phyloP scores from a whole-genome alignment of 805 yeast genomes.

The Nadsonia fulvescens region DNA sequence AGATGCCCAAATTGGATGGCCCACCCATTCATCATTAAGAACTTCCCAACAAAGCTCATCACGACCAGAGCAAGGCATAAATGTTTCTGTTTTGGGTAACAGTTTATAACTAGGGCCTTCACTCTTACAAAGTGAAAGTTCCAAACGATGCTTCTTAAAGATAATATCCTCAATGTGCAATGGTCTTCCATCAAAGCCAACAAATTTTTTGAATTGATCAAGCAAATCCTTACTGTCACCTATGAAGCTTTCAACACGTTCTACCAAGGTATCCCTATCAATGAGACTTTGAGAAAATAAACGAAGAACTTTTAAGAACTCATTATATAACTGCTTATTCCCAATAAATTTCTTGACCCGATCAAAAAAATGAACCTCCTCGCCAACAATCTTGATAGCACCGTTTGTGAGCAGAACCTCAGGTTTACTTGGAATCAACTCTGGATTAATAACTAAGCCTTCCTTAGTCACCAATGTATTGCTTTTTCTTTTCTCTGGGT shows the following conservation, averaged over 20 bases:
- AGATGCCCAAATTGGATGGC: constrained; percentile 99
- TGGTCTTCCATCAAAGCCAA: constrained; percentile 75
- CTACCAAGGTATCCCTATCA: constrained; percentile 67
- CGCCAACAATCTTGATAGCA: constrained; percentile 42
- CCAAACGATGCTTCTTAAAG: constrained; percentile 80
- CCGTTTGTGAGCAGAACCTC: constrained; percentile 52
- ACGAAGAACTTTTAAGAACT: constrained; percentile 74
- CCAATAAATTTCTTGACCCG: constrained; percentile 76
- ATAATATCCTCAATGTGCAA: constrained; percentile 69
- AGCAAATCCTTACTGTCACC: constrained; percentile 65
- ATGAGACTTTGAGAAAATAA: constrained; percentile 80
- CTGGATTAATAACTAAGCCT: constrained; percentile 35
- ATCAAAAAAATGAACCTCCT: constrained; percentile 81
- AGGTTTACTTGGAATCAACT: constrained; percentile 68
- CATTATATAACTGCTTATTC: constrained; percentile 80
- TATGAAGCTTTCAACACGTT: constrained; percentile 65
- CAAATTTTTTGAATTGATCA: constrained; percentile 82
- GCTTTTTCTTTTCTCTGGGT: too few species aligned
- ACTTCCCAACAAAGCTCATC: constrained; percentile 99
- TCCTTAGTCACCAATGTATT: too few species aligned
- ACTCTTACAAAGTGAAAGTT: constrained; percentile 75
- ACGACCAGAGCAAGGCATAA: constrained; percentile 96
- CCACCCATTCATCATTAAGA: constrained; percentile 96
- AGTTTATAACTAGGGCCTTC: constrained; percentile 90
- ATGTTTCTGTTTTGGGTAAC: constrained; percentile 82